Evolutionary conservation across 2,329 filamentous ascomycete genomes (phyloP).

Genomic region (Atkinsonella texensis): DNA sequence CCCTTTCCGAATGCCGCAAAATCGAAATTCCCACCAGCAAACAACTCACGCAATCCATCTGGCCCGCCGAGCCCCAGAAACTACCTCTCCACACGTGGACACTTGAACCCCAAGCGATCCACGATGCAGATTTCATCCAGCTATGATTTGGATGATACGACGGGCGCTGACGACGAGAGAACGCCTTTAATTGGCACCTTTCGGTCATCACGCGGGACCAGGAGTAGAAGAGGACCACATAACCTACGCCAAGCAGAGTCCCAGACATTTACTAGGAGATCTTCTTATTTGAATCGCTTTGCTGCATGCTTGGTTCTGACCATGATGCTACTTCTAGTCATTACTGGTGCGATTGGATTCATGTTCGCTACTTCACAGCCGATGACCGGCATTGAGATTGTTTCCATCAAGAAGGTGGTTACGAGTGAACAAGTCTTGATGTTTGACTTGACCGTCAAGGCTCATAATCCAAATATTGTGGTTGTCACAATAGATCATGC

Average conservation of each 20-base stretch:
- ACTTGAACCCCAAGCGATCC: constrained; percentile 32
- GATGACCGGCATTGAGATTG: constrained; percentile 64
- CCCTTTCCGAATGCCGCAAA: constrained; percentile 59
- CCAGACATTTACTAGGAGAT: constrained; percentile 51
- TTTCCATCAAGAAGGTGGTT: constrained; percentile 77
- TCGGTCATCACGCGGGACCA: constrained; percentile 45
- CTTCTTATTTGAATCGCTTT: constrained; percentile 57
- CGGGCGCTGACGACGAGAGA: constrained; percentile 73
- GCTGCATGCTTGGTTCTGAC: constrained; percentile 82
- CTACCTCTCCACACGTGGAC: constrained; percentile 24
- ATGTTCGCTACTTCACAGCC: constrained; percentile 87
- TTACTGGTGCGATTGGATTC: constrained; percentile 78
- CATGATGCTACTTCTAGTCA: constrained; percentile 66
- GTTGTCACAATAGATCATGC: constrained; percentile 75
- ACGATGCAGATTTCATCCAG: constrained; percentile 47
- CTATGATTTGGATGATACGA: constrained; percentile 73
- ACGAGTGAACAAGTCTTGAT: constrained; percentile 93
- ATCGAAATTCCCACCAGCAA: constrained; percentile 40
- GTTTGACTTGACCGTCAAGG: constrained; percentile 78
- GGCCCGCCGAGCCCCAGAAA: constrained; percentile 60
- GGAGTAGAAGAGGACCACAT: constrained; percentile 41
- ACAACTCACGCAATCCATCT: constrained; percentile 45
- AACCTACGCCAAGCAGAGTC: constrained; percentile 62
- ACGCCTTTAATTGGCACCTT: constrained; percentile 62
- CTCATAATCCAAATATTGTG: constrained; percentile 87